Evolutionary conservation across 306 rosid genomes (phyloP), one percentile per base, ranked within the genome.

Genomic region (Trifolium pratense): DNA sequence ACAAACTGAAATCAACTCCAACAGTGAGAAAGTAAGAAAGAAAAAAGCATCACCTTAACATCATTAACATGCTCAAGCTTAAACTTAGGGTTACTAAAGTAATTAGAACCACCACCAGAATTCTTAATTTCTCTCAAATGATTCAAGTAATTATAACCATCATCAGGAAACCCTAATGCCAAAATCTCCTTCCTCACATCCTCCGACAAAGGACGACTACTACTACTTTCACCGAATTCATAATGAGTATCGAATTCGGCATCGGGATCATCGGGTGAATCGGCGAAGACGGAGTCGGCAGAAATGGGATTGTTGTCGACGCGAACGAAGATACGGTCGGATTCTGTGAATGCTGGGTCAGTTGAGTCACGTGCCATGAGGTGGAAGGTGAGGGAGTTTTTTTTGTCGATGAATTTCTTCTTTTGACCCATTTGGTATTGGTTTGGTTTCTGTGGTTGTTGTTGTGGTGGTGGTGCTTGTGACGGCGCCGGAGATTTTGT

Each of bases 121-220:
- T 88, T 89, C 83, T 79, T 88, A 51, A 91, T 94, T 59, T 94
- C 94, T 74, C 95, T 74, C 87, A 94, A 37, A 66, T 91, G 99
- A 20, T 5, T 65, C 75, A 94, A 80, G 83, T 94, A 94, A 78
- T 94, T 91, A 66, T 91, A 94, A 51, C 99, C 96, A 59, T 94
- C 99, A 40, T 91, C 96, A 0, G 99, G 99, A 79, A 88, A 88
- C 56, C 99, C 97, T 14, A 94, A 86, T 40, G 84, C 97, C 66
- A 94, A 73, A 84, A 91, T 89, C 82, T 94, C 90, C 78, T 21
- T 89, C 77, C 97, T 84, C 34, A 83, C 61, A 13, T 83, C 53
- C n/a, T 89, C 91, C 3, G 96, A 80, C 77, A 94, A 79, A 0
- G 83, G 78, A 17, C 40, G 73, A 13, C 36, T 66, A 2, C 14